Percentiles rank a stretch among this genome's conserved stretches.
phyloP scores from a whole-genome alignment of 1,284 basidiomycete genomes.

The Salmacisia buchloeana region DNA sequence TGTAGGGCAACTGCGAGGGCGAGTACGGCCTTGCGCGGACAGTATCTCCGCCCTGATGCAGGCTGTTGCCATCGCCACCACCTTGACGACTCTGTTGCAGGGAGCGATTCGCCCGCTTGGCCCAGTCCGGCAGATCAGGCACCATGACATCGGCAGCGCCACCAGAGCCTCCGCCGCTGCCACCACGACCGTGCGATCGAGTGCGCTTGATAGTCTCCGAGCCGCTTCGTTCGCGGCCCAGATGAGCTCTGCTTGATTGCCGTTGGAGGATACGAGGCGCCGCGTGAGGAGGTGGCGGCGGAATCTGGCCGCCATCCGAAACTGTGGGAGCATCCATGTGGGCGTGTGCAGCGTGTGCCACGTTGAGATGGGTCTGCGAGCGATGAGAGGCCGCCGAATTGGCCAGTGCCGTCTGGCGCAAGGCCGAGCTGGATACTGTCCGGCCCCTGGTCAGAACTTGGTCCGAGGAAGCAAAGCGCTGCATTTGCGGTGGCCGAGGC shows the following conservation, averaged over 20 bases:
- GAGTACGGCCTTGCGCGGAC: neutral
- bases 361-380: neutral
- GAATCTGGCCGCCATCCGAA: neutral
- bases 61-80: neutral
- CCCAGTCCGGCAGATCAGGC: slow-evolving; percentile 2
- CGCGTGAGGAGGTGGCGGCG: neutral
- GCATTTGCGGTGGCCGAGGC: neutral
- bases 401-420: neutral
- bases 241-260: neutral
- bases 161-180: neutral
- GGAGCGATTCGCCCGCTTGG: neutral
- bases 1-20: neutral
- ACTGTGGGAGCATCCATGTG: neutral
- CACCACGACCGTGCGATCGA: neutral
- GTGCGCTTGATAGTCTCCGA: neutral
- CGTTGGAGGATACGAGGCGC: neutral
- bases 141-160: neutral
- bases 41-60: neutral
- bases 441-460: neutral
- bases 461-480: slow-evolving; percentile 4
- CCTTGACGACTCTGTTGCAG: neutral
- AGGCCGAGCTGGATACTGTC: neutral
- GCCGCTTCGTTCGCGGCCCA: neutral
- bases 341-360: neutral
- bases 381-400: neutral